Base-by-base conservation (phyloP, 331 rosid species). In the Ulmus americana region DNA sequence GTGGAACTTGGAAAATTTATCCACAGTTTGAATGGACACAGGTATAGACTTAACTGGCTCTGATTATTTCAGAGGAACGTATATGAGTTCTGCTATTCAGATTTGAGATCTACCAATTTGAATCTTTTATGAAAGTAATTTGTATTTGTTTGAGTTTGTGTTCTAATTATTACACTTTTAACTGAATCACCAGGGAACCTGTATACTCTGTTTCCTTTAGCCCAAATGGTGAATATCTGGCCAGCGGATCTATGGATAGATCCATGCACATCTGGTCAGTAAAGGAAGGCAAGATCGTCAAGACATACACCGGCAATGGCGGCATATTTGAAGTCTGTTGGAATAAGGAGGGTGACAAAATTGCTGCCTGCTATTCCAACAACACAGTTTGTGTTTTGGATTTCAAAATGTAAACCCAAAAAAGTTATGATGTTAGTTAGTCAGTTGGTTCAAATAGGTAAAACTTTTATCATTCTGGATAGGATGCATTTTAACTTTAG, bases 161-260 rank as follows among this genome's bases (percentile, higher is more conserved):
- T 39, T 65, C 41, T 58, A 8, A 65, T 41, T 46, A 39, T 3
- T 5, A 1, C 11, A 7, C 56, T 39, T 45, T 50, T 65, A 39
- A 66, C 68, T 71, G 75, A 54, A 75, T 58, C 48, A 15, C 60
- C 82, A 91, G 97, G 85, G 95, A 86, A 2, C 90, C 96, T 49
- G 98, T 94, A 40, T 94, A 94, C 79, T 87, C 98, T 8, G 91
- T 94, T 65, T 97, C 98, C 69, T 94, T 87, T 74, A 92, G 96
- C 76, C 98, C 96, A 46, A 85, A 79, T 43, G 98, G 98, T 0
- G 96, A 92, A 81, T 92, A 86, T 75, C 65, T 92, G 74, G 96
- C 92, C 40, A 92, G 95, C 48, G 98, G 98, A 9, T 92, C 98
- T 68, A 91, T 78, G 55, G 98, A 92, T 79, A 85, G 73, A 77